Percentiles rank a stretch among this genome's conserved stretches.
Evolutionary conservation across 768 basidiomycete species (phyloP).

Genomic region (Wakefieldia striispora): DNA sequence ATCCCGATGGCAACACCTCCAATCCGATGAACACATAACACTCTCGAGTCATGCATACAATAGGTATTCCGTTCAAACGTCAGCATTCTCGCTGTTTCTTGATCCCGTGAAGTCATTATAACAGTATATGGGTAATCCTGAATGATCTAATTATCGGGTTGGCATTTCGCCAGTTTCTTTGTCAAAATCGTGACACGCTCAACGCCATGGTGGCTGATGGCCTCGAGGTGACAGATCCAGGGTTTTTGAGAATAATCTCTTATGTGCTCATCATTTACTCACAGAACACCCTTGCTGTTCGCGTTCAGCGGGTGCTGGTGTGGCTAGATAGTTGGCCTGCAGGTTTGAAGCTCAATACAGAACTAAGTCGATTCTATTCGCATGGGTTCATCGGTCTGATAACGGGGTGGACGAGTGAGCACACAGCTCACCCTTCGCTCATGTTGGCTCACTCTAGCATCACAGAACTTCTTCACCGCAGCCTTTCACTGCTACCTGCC

Average conservation of each 20-base stretch:
- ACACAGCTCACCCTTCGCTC: background rate
- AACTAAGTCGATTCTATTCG: slow-evolving; percentile 86
- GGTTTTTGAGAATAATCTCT: background rate
- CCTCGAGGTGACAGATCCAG: slow-evolving; percentile 39
- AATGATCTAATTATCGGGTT: slow-evolving; percentile 89
- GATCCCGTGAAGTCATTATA: slow-evolving; percentile 67
- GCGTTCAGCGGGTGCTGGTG: slow-evolving; percentile 50
- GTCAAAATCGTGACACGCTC: slow-evolving; percentile 57
- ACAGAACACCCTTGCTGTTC: slow-evolving; percentile 27
- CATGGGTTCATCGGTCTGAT: slow-evolving; percentile 65
- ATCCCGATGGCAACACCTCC: slow-evolving; percentile 36
- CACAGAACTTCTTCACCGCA: slow-evolving; percentile 21
- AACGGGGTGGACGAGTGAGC: slow-evolving; percentile 70
- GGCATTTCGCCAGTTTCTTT: slow-evolving; percentile 67
- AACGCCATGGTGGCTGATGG: slow-evolving; percentile 35
- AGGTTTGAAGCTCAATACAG: slow-evolving; percentile 93
- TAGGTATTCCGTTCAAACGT: slow-evolving; percentile 41
- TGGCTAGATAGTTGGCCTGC: slow-evolving; percentile 98
- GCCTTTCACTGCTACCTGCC: slow-evolving; percentile 20
- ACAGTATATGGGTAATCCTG: slow-evolving; percentile 84
- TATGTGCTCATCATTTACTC: background rate
- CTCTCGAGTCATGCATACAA: slow-evolving; percentile 62
- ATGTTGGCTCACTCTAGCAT: slow-evolving; percentile 4
- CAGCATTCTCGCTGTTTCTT: background rate
- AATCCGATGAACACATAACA: slow-evolving; percentile 33